Conservation (phyloP, 2,329 filamentous ascomycete genomes). For the Monosporascus sp. region DNA sequence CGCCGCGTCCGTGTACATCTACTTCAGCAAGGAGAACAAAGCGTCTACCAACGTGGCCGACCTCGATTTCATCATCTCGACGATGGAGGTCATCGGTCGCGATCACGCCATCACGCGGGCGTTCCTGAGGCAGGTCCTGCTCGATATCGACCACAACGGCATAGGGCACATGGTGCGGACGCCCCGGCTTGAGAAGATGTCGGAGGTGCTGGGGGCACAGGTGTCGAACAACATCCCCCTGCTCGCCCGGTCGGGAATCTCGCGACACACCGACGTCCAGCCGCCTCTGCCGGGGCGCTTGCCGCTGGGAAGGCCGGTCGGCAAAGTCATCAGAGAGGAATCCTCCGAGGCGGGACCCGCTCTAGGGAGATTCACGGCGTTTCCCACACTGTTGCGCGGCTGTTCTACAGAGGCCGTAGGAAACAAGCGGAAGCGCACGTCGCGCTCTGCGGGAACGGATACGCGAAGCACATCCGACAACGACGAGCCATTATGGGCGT, state of each 20-base stretch:
- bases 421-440: constrained; percentile 13
- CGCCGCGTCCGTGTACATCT: constrained; percentile 76
- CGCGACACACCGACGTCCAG: constrained; percentile 34
- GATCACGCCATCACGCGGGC: constrained; percentile 73
- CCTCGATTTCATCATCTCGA: constrained; percentile 71
- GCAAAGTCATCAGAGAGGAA: constrained; percentile 12
- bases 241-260: constrained; percentile 39
- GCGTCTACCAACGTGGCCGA: constrained; percentile 41
- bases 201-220: constrained; percentile 20
- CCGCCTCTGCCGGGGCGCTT: constrained; percentile 41
- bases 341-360: constrained; percentile 2
- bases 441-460: neutral
- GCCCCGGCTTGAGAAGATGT: constrained; percentile 30
- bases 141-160: constrained; percentile 64
- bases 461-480: constrained; percentile 1
- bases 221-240: constrained; percentile 39
- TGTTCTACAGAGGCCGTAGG: neutral
- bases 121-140: constrained; percentile 76
- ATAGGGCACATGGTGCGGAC: constrained; percentile 32
- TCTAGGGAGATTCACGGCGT: neutral
- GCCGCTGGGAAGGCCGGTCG: constrained; percentile 31
- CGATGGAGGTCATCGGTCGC: constrained; percentile 71
- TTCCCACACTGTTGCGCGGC: neutral
- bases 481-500: constrained; percentile 5
- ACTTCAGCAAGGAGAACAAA: constrained; percentile 54